A percentile compares a stretch with the other conserved stretches of the same genome.
phyloP scores from a whole-genome alignment of 306 rosid genomes.

The Neltuma alba region DNA sequence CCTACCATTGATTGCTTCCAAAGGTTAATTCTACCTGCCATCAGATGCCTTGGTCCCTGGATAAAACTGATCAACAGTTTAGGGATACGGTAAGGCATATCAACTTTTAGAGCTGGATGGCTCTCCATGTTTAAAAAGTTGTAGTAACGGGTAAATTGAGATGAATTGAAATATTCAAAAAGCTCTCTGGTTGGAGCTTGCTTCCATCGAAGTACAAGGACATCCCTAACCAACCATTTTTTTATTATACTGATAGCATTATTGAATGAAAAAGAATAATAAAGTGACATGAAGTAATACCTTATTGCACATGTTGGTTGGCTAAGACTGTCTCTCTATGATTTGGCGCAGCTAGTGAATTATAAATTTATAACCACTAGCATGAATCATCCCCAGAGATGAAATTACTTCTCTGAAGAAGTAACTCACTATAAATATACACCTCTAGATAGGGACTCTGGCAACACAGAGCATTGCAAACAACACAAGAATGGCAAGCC shows the following conservation, averaged over 20 bases:
- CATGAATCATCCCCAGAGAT: background rate
- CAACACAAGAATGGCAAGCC: constrained; percentile 47
- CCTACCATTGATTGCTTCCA: background rate
- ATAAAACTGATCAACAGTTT: constrained; percentile 11
- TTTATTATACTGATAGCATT: constrained; percentile 17
- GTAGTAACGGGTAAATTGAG: background rate
- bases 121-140: background rate
- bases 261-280: constrained; percentile 10
- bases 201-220: background rate
- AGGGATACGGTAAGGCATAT: background rate
- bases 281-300: constrained; percentile 23
- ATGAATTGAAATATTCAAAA: background rate
- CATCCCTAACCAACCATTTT: constrained; percentile 38
- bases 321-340: constrained; percentile 39
- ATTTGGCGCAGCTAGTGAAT: constrained; percentile 13
- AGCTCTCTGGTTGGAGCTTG: constrained; percentile 25
- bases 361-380: constrained; percentile 35
- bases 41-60: constrained; percentile 28
- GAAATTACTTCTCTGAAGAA: constrained; percentile 28
- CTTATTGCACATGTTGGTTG: constrained; percentile 39
- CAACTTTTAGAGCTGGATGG: background rate
- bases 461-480: constrained; percentile 12
- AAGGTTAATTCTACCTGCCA: background rate
- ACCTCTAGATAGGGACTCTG: constrained; percentile 4
- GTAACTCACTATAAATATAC: background rate